Evolutionary conservation across 1,284 basidiomycete species (phyloP), one percentile per base, ranked within the genome.

Genomic region (Papiliotrema nemorosa): DNA sequence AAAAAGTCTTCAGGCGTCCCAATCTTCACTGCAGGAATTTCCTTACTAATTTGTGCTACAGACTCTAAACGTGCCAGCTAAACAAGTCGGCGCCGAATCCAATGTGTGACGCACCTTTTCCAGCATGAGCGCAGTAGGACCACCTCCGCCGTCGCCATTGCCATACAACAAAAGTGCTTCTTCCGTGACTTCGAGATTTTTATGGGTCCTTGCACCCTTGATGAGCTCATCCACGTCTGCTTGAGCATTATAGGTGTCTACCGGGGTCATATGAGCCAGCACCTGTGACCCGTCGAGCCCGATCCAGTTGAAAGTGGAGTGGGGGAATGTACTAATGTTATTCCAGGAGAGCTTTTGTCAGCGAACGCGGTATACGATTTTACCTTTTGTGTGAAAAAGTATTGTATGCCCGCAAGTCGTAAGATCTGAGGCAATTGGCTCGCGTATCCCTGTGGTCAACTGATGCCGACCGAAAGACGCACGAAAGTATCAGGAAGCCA

Each of bases 351-450:
- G 39, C 22, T 33, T 25, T 12, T 37, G 18, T 37, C 35, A 37
- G 35, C 14, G 7, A 31, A 7, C 9, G 9, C 14, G 7, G 29
- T 31, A 31, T 7, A 31, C 9, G 35, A n/a, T 18, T 29, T 35
- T n/a, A 92, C 75, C 76, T 97, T 97, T 74, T 97, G 92, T 1
- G 92, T 96, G 73, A 96, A 96, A 79, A 96, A 97, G 69, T 88
- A 90, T 58, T 86, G 83, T 84, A 90, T 90, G 5, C 87, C 90
- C 57, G 88, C 81, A n/a, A 84, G 80, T 26, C 91, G 78, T 50
- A 90, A 83, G 35, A 93, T 73, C 72, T 93, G 90, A 9, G 93
- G 92, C 49, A 90, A 79, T 25, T 90, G 87, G 4, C 87, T 86
- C 16, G 87, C 89, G 64, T 94, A 80, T 0, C 91, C 29, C 29